A percentile compares a stretch with the other conserved stretches of the same genome.
Evolutionary conservation across 164 flowering plant genomes (phyloP).

Genomic region (Santalum album): DNA sequence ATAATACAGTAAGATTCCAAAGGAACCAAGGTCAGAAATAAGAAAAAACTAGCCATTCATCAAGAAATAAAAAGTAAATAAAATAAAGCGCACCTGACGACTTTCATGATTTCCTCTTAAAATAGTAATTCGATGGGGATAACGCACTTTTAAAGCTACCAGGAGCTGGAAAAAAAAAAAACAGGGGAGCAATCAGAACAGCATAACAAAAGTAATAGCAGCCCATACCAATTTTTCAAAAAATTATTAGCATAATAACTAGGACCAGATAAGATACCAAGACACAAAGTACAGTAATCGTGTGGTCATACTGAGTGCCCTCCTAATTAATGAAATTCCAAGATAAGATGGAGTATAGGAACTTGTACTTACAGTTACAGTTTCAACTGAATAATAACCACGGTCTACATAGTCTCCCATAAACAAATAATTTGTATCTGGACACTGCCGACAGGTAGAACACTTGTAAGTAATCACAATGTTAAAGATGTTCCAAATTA

Average conservation of each 20-base stretch:
- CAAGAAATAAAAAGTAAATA: too few species aligned
- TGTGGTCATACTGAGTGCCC: neutral
- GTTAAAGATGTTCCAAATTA: too few species aligned
- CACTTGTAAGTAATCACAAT: neutral
- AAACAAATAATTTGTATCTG: conserved; percentile 91
- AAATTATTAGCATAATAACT: neutral
- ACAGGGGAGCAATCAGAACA: conserved; percentile 2
- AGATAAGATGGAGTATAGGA: neutral
- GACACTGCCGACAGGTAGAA: conserved; percentile 51
- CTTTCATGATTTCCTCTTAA: conserved; percentile 97
- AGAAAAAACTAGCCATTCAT: too few species aligned
- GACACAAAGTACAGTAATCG: neutral
- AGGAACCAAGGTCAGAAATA: neutral
- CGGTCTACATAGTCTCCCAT: conserved; percentile 99
- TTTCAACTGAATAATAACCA: conserved; percentile 93
- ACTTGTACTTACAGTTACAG: conserved; percentile 64
- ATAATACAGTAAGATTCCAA: neutral
- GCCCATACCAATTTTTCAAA: neutral
- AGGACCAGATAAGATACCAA: neutral
- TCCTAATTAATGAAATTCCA: neutral
- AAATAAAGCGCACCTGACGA: conserved; percentile 59
- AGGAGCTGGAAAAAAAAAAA: conserved; percentile 44
- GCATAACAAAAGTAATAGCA: neutral
- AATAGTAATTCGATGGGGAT: conserved; percentile 82
- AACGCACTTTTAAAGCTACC: conserved; percentile 87